Conservation (phyloP, 257 asterid species). For the Plantago elongata region DNA sequence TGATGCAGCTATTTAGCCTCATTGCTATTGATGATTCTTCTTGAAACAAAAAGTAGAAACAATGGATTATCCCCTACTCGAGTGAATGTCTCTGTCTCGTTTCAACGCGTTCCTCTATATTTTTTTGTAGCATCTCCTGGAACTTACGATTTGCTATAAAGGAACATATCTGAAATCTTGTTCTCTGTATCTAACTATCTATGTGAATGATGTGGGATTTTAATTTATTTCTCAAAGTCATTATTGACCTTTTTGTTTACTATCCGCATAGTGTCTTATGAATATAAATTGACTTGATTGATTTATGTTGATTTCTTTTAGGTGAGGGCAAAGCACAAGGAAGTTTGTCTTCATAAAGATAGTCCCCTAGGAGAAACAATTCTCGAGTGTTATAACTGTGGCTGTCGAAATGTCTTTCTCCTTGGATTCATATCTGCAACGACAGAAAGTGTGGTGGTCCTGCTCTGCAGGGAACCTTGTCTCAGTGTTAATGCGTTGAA, state of each 20-base stretch:
- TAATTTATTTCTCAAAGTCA: background rate
- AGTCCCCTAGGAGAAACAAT: conserved; percentile 98
- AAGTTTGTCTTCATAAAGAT: conserved; percentile 98
- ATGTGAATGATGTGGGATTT: background rate
- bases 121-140: too few relatives aligned
- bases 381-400: conserved; percentile 96
- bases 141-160: too few relatives aligned
- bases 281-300: conserved; percentile 1
- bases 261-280: background rate
- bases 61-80: background rate
- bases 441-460: conserved; percentile 97
- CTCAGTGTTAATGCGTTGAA: conserved; percentile 82
- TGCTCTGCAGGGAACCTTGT: conserved; percentile 97
- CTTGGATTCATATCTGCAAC: conserved; percentile 98
- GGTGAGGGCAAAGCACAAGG: conserved; percentile 99
- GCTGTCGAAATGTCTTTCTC: conserved; percentile 94
- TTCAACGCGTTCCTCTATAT: too few relatives aligned
- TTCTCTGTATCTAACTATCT: too few relatives aligned
- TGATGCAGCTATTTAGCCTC: too few relatives aligned
- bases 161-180: too few relatives aligned
- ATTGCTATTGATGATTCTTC: too few relatives aligned
- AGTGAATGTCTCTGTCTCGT: too few relatives aligned
- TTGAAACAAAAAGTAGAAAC: background rate
- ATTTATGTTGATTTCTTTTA: conserved; percentile 24
- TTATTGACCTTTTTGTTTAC: background rate